Percentiles rank a stretch among this genome's conserved stretches.
Conservation (phyloP, 352 stramenopile genomes). For the Globisporangium rhizosaccharum region DNA sequence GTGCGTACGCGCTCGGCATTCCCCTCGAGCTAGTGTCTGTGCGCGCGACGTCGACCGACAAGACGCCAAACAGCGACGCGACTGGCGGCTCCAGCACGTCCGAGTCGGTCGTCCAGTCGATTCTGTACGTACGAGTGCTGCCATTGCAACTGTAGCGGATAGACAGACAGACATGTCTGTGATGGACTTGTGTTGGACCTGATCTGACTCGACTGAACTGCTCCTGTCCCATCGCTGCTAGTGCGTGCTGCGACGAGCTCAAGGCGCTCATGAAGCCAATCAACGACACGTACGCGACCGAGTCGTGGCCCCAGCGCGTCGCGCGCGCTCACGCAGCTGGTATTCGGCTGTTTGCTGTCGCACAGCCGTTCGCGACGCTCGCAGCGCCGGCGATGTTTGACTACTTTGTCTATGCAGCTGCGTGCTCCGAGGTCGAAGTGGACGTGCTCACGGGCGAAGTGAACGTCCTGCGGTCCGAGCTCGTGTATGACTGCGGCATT, state of each 20-base stretch:
- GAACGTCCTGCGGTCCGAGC: constrained; percentile 70
- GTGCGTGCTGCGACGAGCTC: constrained; percentile 37
- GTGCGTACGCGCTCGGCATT: constrained; percentile 38
- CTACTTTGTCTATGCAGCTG: constrained; percentile 94
- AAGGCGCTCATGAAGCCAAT: constrained; percentile 30
- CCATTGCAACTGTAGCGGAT: background rate
- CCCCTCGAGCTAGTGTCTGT: constrained; percentile 35
- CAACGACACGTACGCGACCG: constrained; percentile 9
- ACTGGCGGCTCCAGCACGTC: constrained; percentile 53
- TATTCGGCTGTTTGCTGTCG: constrained; percentile 93
- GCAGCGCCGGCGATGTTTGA: constrained; percentile 89
- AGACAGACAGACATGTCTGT: too few species aligned
- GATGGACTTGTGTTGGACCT: background rate
- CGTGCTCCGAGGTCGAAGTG: constrained; percentile 92
- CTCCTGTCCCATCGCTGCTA: constrained; percentile 6
- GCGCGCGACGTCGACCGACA: constrained; percentile 40
- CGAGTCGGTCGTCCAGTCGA: constrained; percentile 37
- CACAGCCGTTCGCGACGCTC: constrained; percentile 84
- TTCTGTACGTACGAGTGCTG: constrained; percentile 19
- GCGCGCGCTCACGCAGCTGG: constrained; percentile 86
- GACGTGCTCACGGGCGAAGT: constrained; percentile 94
- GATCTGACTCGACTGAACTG: constrained; percentile 12
- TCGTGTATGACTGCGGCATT: constrained; percentile 90
- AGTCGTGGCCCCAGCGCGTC: constrained; percentile 55
- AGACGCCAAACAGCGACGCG: constrained; percentile 35